Conservation (phyloP, 768 basidiomycete genomes). For the Tylopilus felleus region DNA sequence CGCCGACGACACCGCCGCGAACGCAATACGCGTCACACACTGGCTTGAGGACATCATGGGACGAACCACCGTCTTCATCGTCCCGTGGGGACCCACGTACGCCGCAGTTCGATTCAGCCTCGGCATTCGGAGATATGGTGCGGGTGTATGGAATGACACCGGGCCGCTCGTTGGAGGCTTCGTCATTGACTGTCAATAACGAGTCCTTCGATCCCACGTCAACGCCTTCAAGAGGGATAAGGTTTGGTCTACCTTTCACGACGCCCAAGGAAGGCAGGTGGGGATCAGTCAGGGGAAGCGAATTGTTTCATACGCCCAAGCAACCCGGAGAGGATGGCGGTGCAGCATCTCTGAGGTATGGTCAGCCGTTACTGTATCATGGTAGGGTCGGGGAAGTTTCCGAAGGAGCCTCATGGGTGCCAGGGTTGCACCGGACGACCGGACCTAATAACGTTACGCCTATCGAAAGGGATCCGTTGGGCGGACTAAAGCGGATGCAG, state of each 20-base stretch:
- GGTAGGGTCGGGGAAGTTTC: constrained; percentile 19
- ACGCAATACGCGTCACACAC: constrained; percentile 26
- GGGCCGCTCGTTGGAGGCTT: constrained; percentile 33
- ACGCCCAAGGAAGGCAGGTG: constrained; percentile 61
- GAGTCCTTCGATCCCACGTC: constrained; percentile 75
- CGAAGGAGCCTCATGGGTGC: constrained; percentile 15
- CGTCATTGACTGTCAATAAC: constrained; percentile 32
- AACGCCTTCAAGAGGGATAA: constrained; percentile 77
- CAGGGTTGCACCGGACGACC: constrained; percentile 12
- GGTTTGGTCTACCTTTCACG: constrained; percentile 52
- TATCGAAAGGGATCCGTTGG: constrained; percentile 38
- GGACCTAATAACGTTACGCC: constrained; percentile 50
- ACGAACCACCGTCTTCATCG: constrained; percentile 40
- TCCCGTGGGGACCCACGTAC: constrained; percentile 53
- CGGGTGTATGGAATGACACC: constrained; percentile 41
- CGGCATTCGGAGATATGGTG: constrained; percentile 33
- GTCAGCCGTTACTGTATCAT: constrained; percentile 7
- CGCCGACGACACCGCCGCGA: constrained; percentile 51
- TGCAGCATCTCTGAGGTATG: constrained; percentile 10
- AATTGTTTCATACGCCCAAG: constrained; percentile 54
- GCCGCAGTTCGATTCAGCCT: constrained; percentile 39
- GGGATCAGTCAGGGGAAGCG: constrained; percentile 34
- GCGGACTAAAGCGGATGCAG: constrained; percentile 22
- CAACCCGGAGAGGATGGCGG: constrained; percentile 27
- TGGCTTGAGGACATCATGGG: constrained; percentile 41